Evolutionary conservation across 176 grass and related monocot species (phyloP), one percentile per base, ranked within the genome.

Genomic region (Carex kokanica): DNA sequence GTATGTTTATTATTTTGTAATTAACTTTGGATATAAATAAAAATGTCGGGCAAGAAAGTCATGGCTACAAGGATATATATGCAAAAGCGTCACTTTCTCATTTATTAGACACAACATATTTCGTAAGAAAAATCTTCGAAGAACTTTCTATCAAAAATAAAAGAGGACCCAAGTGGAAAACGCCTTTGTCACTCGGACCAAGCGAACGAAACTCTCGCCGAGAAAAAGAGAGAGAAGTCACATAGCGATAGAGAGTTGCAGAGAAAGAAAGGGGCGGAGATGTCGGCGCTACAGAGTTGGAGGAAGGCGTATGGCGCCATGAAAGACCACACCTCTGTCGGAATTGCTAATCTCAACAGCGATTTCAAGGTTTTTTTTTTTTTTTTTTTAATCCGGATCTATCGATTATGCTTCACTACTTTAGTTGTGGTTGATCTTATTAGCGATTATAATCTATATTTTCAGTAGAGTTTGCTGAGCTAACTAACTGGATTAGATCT

Each of bases 271-370:
- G 72, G 57, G 84, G 82, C 16, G 61, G 79, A 73, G 87, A 97
- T 97, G 94, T 78, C 90, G 88, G 85, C 90, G 80, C 53, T 94
- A 75, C 92, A 92, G 87, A 91, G 94, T 81, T 97, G 94, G 94
- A 88, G 94, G 85, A 91, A 86, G 92, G 94, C 94, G 71, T 94
- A 94, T 69, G 94, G 94, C 81, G 90, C 92, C 84, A 89, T 97
- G 59, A 97, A 97, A 80, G 94, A 97, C 74, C 75, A 87, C 78
- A 94, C 95, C 86, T 94, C 95, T 67, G 92, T 98, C 85, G 85
- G 92, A 77, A 87, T 98, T 67, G 92, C 92, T 70, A 98, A 91
- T 70, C 84, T 98, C 85, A 98, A 91, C 90, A 94, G 90, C 92
- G 95, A 98, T 74, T 98, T 98, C 90, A 94, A 98, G 92, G 95